Base-by-base conservation (phyloP, 345 rosid genomes). In the Atalantia buxifolia region DNA sequence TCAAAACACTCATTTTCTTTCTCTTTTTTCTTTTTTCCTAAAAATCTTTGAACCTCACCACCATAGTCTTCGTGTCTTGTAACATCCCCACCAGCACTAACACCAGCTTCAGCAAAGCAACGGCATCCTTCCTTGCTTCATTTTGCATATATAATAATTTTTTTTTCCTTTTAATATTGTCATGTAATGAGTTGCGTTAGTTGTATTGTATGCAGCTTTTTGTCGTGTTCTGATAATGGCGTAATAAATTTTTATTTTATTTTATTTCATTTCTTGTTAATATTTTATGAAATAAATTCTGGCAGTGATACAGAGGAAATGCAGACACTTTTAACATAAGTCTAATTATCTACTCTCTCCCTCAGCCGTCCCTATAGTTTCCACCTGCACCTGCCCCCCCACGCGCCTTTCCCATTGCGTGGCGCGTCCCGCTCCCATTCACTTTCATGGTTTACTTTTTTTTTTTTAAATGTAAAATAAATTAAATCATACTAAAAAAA, bases 181-280 rank as follows among this genome's bases (percentile, higher is more conserved):
- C 6, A 0, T 16, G 22, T 2, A 35, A 27, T 66, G 59, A 75
- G 78, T 65, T 64, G 48, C 62, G 60, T 50, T 64, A 71, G 67
- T 48, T 65, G 48, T 56, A 65, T 48, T 48, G 48, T 55, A 65
- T 64, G 24, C 24, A 65, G 50, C 50, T 45, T 31, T 80, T 80
- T 82, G 85, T 83, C 85, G 82, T 81, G 63, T 64, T 66, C 27
- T 33, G 75, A 33, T 14, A 40, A 75, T 74, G 60, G 16, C 13
- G 38, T 36, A 66, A 35, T 66, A 33, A 66, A 35, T 66, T 66
- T 65, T 53, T 53, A 4, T 53, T 53, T 53, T 53, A 4, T 53
- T 53, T 53, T 18, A 53, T 53, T 18, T 53, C 22, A 53, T 53
- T 1, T 6, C 5, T 53, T 18, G 5, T 18, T 45, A 45, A 13